Conservation (phyloP, 768 basidiomycete genomes). For the Auricularia sp. region DNA sequence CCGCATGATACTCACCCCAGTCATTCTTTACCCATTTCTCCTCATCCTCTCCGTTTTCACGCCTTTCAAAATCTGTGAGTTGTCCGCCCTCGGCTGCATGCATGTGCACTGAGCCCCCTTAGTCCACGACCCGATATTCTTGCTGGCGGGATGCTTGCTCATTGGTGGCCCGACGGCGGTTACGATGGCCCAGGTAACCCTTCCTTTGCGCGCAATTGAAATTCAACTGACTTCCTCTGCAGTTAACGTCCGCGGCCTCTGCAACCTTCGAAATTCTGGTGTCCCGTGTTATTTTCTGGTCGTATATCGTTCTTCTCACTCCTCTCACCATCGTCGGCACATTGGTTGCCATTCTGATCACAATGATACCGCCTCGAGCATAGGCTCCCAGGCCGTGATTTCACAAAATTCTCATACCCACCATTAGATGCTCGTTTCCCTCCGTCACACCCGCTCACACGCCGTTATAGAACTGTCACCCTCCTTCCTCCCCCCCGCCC, state of each 20-base stretch:
- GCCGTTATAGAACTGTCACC: no score
- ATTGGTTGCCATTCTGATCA: background rate
- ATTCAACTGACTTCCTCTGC: background rate
- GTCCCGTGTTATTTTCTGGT: background rate
- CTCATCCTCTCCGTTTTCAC: background rate
- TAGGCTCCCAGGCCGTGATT: background rate
- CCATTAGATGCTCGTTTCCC: background rate
- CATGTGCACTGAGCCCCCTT: background rate
- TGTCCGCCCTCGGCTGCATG: background rate
- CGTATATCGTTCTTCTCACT: background rate
- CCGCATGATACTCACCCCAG: background rate
- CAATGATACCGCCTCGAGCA: background rate
- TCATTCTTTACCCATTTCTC: background rate
- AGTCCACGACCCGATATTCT: background rate
- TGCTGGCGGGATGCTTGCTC: background rate
- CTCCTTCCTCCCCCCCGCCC: no score
- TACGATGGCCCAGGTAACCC: background rate
- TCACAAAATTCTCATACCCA: background rate
- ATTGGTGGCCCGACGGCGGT: background rate
- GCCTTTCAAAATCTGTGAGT: background rate
- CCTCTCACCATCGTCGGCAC: background rate
- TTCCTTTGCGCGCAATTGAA: background rate
- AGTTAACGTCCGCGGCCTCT: background rate
- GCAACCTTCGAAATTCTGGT: background rate
- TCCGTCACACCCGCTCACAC: no score